Conservation (phyloP, 495 filamentous ascomycete species). For the Penicillium longicatenatum region DNA sequence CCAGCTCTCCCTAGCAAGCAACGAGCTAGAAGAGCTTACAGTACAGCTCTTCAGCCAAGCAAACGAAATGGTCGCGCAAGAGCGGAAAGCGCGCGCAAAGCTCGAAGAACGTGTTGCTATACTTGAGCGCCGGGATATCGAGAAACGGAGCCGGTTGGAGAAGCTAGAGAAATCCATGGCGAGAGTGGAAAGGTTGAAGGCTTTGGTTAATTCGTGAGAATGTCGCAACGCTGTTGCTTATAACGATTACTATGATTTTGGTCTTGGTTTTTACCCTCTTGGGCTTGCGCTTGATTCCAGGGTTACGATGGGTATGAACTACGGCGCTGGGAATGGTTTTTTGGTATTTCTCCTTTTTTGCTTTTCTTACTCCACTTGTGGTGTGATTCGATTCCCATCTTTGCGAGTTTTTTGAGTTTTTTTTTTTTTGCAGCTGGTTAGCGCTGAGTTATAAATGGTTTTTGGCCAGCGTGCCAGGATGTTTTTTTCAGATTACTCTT, state of each 20-base stretch:
- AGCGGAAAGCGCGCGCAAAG: slow-evolving; percentile 75
- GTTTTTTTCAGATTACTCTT: neutral
- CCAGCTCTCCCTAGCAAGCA: slow-evolving; percentile 66
- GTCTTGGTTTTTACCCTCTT: slow-evolving; percentile 7
- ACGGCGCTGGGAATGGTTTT: neutral
- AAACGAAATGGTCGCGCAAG: slow-evolving; percentile 95
- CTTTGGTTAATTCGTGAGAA: slow-evolving; percentile 60
- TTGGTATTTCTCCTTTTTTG: slow-evolving; percentile 5
- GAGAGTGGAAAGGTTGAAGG: slow-evolving; percentile 72
- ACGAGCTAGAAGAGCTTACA: slow-evolving; percentile 87
- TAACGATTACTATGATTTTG: slow-evolving; percentile 28
- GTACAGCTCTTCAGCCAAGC: slow-evolving; percentile 87
- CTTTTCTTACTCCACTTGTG: slow-evolving; percentile 3
- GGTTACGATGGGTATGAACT: neutral
- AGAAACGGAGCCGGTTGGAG: slow-evolving; percentile 72
- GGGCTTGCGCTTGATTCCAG: slow-evolving; percentile 13
- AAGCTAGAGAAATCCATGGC: slow-evolving; percentile 76
- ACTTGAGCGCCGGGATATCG: slow-evolving; percentile 68
- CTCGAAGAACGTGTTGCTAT: slow-evolving; percentile 75
- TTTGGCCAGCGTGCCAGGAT: neutral
- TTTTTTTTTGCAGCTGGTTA: slow-evolving; percentile 6
- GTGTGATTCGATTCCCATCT: slow-evolving; percentile 11
- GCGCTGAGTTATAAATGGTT: neutral
- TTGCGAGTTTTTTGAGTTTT: slow-evolving; percentile 5
- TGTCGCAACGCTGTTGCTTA: neutral